Conservation (phyloP, 306 rosid genomes). For the Sicyos baderoa region DNA sequence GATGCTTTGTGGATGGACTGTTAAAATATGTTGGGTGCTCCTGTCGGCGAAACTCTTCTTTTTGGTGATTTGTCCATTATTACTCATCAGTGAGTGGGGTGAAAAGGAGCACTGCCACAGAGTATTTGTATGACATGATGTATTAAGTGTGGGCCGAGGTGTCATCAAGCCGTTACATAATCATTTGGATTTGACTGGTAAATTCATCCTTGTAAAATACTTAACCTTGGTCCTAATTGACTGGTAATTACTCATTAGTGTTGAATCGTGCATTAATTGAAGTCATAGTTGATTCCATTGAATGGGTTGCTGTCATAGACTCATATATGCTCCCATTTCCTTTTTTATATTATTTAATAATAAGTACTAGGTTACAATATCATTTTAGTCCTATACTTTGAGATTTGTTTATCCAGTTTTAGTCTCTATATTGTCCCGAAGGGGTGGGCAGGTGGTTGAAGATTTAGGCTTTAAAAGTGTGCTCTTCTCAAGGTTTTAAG, state of each 20-base stretch:
- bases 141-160: neutral
- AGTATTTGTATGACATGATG: conserved; percentile 7
- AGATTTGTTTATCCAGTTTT: no score
- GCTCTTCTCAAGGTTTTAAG: no score
- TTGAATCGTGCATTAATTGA: neutral
- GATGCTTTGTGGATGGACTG: conserved; percentile 18
- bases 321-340: neutral
- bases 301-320: neutral
- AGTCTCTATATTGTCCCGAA: no score
- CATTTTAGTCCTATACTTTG: no score
- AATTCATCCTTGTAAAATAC: neutral
- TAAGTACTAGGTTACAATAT: no score
- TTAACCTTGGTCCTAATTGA: neutral
- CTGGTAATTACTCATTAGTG: neutral
- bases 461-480: no score
- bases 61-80: conserved; percentile 1
- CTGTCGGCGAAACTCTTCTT: conserved; percentile 17
- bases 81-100: neutral
- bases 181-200: conserved; percentile 8
- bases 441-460: no score
- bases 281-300: neutral
- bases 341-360: neutral
- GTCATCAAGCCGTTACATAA: conserved; percentile 16
- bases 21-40: conserved; percentile 17
- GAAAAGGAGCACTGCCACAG: conserved; percentile 1